These are phyloP conservation scores for Malus hybrid DNA, from an alignment of 331 rosid genomes.

Conservation along the genomic window DNA sequence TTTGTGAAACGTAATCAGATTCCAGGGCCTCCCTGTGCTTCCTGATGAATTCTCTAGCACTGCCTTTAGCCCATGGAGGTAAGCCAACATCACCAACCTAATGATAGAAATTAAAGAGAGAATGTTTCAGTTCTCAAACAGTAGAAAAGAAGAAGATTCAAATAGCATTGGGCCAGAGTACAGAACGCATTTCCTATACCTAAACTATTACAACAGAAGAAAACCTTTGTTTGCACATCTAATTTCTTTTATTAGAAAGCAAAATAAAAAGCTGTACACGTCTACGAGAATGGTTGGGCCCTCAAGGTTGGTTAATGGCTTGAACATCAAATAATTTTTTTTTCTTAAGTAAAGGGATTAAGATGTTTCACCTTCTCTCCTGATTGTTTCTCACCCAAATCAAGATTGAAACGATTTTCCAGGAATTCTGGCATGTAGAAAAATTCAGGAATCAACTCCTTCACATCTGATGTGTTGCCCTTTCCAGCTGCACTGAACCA, in stretches of 20 bases:
- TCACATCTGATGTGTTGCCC: conserved; percentile 98
- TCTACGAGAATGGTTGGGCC: not conserved
- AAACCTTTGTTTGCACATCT: not conserved
- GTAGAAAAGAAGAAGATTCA: not conserved
- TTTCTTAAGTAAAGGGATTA: not conserved
- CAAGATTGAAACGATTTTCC: conserved; percentile 82
- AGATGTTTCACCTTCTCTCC: conserved; percentile 82
- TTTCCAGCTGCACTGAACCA: conserved; percentile 99
- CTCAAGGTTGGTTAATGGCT: not conserved
- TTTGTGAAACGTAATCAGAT: conserved; percentile 85
- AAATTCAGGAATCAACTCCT: conserved; percentile 98
- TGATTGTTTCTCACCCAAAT: conserved; percentile 99
- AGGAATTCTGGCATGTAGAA: conserved; percentile 95
- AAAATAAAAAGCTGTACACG: not conserved
- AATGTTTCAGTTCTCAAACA: not conserved
- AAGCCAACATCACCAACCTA: conserved; percentile 91
- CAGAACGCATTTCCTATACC: not conserved
- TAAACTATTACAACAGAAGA: not conserved
- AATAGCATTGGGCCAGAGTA: not conserved
- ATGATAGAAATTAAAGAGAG: conserved; percentile 23
- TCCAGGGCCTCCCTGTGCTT: conserved; percentile 99
- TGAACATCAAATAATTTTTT: not conserved
- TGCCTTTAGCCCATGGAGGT: conserved; percentile 98
- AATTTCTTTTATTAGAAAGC: too few relatives aligned
- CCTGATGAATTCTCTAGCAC: conserved; percentile 85